Evolutionary conservation across 2,329 filamentous ascomycete species (phyloP).

Genomic region (Colletotrichum cereale): DNA sequence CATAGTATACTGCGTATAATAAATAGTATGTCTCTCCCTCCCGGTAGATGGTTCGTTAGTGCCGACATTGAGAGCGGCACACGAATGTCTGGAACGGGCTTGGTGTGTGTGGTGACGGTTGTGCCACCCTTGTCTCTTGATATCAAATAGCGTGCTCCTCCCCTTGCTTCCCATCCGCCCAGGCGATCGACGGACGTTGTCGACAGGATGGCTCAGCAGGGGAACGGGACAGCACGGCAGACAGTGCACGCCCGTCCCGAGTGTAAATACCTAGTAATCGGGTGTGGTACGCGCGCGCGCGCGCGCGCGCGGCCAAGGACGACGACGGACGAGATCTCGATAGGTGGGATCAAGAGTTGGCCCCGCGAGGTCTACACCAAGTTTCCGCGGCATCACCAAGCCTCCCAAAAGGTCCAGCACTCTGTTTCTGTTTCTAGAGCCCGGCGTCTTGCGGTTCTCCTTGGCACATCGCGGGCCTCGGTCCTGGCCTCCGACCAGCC

Average conservation of each 20-base stretch:
- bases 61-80: slow-evolving; percentile 12
- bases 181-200: neutral
- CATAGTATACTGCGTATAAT: too few species aligned
- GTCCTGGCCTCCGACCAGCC: too few species aligned
- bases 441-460: neutral
- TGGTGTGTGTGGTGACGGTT: neutral
- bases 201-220: neutral
- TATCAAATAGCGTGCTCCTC: neutral
- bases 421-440: too few species aligned
- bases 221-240: neutral
- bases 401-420: too few species aligned
- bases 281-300: too few species aligned
- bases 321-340: neutral
- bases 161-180: neutral
- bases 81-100: neutral
- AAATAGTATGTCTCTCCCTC: neutral
- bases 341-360: too few species aligned
- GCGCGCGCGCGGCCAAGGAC: too few species aligned
- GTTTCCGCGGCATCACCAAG: neutral
- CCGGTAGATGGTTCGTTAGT: neutral
- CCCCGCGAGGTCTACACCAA: too few species aligned
- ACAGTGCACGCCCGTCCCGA: neutral
- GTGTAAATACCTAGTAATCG: too few species aligned
- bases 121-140: neutral
- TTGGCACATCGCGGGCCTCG: neutral